phyloP scores from a whole-genome alignment of 2,329 filamentous ascomycete species.

The Aspergillus candidus region DNA sequence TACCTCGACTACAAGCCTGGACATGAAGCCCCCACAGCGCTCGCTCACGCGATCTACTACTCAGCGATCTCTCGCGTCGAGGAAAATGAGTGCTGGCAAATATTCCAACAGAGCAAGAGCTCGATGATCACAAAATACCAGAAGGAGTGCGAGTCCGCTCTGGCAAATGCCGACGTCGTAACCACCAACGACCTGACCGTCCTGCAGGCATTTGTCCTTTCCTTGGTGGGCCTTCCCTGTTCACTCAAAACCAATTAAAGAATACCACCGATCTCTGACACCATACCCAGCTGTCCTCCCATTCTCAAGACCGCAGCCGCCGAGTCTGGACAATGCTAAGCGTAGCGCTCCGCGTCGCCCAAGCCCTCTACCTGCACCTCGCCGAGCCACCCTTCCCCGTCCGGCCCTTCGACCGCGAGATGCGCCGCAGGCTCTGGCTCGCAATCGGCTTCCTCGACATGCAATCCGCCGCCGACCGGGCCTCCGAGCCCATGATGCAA shows the following conservation, averaged over 20 bases:
- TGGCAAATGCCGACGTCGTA: conserved; percentile 24
- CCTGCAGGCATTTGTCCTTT: conserved; percentile 28
- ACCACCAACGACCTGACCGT: conserved; percentile 28
- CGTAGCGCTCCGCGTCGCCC: conserved; percentile 27
- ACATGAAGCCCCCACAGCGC: conserved; percentile 20
- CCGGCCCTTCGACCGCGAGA: conserved; percentile 24
- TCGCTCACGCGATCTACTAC: conserved; percentile 23
- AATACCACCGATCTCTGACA: background rate
- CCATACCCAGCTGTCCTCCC: conserved; percentile 7
- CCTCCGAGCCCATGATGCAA: conserved; percentile 32
- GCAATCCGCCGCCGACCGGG: conserved; percentile 24
- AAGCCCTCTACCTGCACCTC: conserved; percentile 27
- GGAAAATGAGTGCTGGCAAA: conserved; percentile 16
- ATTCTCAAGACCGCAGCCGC: conserved; percentile 27
- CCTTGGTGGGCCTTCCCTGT: conserved; percentile 15
- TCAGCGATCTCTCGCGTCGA: conserved; percentile 21
- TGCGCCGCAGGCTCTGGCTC: conserved; percentile 28
- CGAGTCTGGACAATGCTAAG: conserved; percentile 31
- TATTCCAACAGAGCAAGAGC: conserved; percentile 17
- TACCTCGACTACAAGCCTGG: conserved; percentile 27
- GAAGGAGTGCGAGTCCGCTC: conserved; percentile 19
- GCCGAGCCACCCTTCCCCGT: conserved; percentile 24
- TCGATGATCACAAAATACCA: conserved; percentile 18
- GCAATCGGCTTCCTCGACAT: conserved; percentile 26
- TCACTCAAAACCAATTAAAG: background rate